These are phyloP conservation scores for Perkinsus olseni DNA, from an alignment of 169 alveolate genomes.

Conservation along the genomic window DNA sequence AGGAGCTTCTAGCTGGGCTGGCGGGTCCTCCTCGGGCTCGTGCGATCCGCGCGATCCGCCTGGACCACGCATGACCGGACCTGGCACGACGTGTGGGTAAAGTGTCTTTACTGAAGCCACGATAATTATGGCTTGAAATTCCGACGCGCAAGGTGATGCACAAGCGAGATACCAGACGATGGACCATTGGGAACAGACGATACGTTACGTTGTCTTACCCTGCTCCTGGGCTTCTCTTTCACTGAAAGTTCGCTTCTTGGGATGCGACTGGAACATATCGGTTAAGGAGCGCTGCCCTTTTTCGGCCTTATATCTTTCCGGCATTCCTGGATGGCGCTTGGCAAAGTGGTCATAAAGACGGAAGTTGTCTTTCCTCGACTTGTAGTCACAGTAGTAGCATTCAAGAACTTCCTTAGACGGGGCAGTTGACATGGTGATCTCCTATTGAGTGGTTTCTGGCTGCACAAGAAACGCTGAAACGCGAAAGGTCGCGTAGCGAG, in stretches of 20 bases:
- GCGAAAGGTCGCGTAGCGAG: too few species aligned
- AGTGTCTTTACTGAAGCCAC: too few species aligned
- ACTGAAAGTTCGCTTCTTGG: neutral
- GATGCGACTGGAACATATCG: neutral
- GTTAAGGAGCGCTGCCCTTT: neutral
- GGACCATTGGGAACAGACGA: too few species aligned
- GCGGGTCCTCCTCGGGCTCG: neutral
- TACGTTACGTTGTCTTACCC: neutral
- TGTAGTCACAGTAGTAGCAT: neutral
- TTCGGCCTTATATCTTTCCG: neutral
- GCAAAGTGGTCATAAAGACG: neutral
- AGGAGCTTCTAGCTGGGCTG: neutral
- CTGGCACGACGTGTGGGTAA: too few species aligned
- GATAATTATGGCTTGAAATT: too few species aligned
- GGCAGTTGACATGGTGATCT: neutral
- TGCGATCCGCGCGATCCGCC: neutral
- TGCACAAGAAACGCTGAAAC: too few species aligned
- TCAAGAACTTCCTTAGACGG: neutral
- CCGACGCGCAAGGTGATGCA: too few species aligned
- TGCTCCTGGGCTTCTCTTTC: neutral
- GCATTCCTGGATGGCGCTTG: neutral
- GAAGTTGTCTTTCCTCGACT: neutral
- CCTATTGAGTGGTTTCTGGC: too few species aligned
- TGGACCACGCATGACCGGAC: too few species aligned
- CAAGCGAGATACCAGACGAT: too few species aligned